Evolutionary conservation across 306 rosid species (phyloP).

Genomic region (Dalbergia oliveri): DNA sequence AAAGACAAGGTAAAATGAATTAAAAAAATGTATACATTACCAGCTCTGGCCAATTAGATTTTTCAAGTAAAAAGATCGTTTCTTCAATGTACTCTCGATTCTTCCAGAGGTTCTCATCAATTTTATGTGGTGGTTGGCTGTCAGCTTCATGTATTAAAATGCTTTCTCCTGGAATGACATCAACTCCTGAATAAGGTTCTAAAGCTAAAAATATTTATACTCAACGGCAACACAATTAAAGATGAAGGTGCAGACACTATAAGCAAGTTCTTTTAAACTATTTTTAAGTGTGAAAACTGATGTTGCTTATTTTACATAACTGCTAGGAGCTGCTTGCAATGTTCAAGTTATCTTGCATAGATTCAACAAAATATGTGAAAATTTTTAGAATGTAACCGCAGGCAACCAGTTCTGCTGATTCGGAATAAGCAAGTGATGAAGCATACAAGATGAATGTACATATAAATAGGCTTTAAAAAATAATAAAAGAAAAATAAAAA

Average conservation of each 20-base stretch:
- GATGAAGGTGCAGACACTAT: neutral
- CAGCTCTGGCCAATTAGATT: constrained; percentile 72
- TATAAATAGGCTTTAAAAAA: too few species aligned
- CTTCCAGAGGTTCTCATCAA: constrained; percentile 99
- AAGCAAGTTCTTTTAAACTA: neutral
- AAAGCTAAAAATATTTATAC: constrained; percentile 33
- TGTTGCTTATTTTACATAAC: neutral
- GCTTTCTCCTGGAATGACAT: constrained; percentile 61
- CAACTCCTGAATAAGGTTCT: constrained; percentile 34
- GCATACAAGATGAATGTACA: neutral
- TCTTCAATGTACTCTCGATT: constrained; percentile 94
- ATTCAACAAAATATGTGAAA: neutral
- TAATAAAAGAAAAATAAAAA: neutral
- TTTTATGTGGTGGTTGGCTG: constrained; percentile 81
- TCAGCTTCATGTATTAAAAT: constrained; percentile 64
- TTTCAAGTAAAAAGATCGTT: constrained; percentile 72
- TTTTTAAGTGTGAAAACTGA: neutral
- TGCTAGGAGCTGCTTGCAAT: constrained; percentile 1
- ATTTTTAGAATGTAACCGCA: neutral
- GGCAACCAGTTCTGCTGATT: neutral
- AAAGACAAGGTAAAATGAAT: neutral
- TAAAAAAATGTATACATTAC: constrained; percentile 54
- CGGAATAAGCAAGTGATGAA: neutral
- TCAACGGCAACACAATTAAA: neutral
- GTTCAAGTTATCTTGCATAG: neutral